These are phyloP conservation scores for Dittrichia graveolens DNA, from an alignment of 129 eudicot genomes.

Conservation along the genomic window DNA sequence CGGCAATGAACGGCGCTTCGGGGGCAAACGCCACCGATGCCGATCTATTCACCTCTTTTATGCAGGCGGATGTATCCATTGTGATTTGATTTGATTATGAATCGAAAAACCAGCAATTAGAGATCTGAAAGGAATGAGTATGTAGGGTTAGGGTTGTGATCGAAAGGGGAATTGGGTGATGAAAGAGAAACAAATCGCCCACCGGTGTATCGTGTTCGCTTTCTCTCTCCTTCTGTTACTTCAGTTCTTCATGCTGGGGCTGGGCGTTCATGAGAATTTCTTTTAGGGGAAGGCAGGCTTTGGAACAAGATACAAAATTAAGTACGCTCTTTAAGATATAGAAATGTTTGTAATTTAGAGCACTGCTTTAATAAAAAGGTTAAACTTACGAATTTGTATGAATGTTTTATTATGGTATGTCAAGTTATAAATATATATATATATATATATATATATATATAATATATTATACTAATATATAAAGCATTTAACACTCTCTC, in stretches of 20 bases:
- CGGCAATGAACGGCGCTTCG: constrained; percentile 78
- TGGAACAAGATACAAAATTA: constrained; percentile 13
- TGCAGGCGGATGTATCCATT: constrained; percentile 51
- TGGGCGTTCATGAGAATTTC: constrained; percentile 22
- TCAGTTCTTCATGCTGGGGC: constrained; percentile 28
- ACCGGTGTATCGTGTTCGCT: constrained; percentile 10
- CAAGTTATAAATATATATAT: no score
- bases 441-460: no score
- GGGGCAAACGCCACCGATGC: constrained; percentile 96
- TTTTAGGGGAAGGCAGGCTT: constrained; percentile 10
- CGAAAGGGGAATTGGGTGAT: constrained; percentile 26
- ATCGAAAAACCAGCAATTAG: constrained; percentile 1
- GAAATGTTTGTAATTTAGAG: no score
- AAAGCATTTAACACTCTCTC: no score
- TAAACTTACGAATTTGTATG: no score
- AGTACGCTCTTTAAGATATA: no score
- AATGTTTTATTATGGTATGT: no score
- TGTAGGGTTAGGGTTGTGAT: constrained; percentile 41
- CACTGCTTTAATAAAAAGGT: no score
- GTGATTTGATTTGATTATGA: not conserved
- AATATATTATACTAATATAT: no score
- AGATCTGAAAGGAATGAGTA: constrained; percentile 29
- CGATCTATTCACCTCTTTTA: constrained; percentile 91
- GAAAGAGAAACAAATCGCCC: constrained; percentile 24
- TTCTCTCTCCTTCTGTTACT: constrained; percentile 38